These are phyloP conservation scores for Nyssa sinensis DNA, from an alignment of 148 eudicot genomes.

Conservation along the genomic window DNA sequence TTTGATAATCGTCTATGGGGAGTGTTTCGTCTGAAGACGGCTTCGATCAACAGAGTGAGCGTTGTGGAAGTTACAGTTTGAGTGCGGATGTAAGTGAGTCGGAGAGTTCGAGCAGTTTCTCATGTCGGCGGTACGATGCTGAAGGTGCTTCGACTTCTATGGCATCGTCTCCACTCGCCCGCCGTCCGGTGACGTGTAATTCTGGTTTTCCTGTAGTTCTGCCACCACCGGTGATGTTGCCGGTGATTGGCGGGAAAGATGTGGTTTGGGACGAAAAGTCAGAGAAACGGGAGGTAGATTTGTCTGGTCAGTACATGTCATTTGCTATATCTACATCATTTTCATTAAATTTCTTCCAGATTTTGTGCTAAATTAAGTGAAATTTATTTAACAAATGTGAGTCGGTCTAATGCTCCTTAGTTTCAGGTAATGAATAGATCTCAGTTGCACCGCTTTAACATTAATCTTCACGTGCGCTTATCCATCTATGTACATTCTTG, in stretches of 20 bases:
- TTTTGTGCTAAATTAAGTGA: not conserved
- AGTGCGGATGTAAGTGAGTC: slow-evolving; percentile 35
- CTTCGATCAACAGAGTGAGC: slow-evolving; percentile 15
- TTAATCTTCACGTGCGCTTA: too few relatives aligned
- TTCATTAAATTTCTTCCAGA: not conserved
- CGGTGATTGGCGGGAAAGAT: slow-evolving; percentile 35
- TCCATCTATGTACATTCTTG: not conserved
- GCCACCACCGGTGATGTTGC: slow-evolving; percentile 16
- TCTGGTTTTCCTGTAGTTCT: slow-evolving; percentile 9
- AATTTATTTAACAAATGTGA: not conserved
- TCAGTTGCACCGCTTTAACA: not conserved
- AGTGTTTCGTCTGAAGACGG: slow-evolving; percentile 22
- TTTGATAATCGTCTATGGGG: slow-evolving; percentile 12
- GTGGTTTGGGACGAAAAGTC: slow-evolving; percentile 54
- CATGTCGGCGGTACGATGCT: not conserved
- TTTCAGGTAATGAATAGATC: not conserved
- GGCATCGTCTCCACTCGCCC: slow-evolving; percentile 15
- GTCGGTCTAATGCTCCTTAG: not conserved
- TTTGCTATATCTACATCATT: too few relatives aligned
- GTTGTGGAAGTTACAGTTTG: slow-evolving; percentile 27
- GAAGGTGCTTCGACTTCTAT: slow-evolving; percentile 18
- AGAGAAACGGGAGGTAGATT: slow-evolving; percentile 35
- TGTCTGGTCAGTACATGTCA: slow-evolving; percentile 43
- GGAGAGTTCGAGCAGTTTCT: slow-evolving; percentile 26
- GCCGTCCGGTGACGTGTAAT: not conserved